phyloP scores from a whole-genome alignment of 176 grass and related monocot genomes.

The Aechmea fasciata region DNA sequence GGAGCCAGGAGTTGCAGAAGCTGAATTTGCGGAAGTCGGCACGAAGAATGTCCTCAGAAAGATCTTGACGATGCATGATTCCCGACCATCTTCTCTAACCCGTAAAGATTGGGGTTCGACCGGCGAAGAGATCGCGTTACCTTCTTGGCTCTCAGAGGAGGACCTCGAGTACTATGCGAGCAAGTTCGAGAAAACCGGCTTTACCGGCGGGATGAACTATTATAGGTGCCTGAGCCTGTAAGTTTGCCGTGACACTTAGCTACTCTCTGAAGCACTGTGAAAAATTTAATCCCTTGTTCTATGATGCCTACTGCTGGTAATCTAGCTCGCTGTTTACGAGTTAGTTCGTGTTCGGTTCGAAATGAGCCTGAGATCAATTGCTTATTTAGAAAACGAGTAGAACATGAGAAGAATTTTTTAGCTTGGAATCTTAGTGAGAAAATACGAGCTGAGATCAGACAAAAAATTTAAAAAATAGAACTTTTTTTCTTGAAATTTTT shows the following conservation, averaged over 20 bases:
- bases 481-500: too few species aligned
- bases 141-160: conserved; percentile 61
- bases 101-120: conserved; percentile 18
- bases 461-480: too few species aligned
- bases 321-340: too few species aligned
- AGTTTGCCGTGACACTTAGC: background rate
- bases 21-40: conserved; percentile 36
- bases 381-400: too few species aligned
- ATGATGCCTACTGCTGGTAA: too few species aligned
- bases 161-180: conserved; percentile 49
- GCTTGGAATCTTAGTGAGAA: too few species aligned
- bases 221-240: conserved; percentile 35
- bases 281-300: too few species aligned
- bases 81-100: conserved; percentile 30
- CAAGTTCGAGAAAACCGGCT: conserved; percentile 49
- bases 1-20: conserved; percentile 50
- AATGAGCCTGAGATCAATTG: too few species aligned
- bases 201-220: conserved; percentile 18
- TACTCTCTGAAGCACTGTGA: background rate
- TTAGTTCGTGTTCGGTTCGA: too few species aligned
- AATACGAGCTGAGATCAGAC: too few species aligned
- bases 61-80: conserved; percentile 12
- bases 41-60: conserved; percentile 46
- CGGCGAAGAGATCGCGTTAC: conserved; percentile 26
- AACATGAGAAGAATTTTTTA: too few species aligned